A percentile compares a stretch with the other conserved stretches of the same genome.
These are phyloP conservation scores for Myxozyma monticola DNA, from an alignment of 805 yeast species.

Conservation along the genomic window DNA sequence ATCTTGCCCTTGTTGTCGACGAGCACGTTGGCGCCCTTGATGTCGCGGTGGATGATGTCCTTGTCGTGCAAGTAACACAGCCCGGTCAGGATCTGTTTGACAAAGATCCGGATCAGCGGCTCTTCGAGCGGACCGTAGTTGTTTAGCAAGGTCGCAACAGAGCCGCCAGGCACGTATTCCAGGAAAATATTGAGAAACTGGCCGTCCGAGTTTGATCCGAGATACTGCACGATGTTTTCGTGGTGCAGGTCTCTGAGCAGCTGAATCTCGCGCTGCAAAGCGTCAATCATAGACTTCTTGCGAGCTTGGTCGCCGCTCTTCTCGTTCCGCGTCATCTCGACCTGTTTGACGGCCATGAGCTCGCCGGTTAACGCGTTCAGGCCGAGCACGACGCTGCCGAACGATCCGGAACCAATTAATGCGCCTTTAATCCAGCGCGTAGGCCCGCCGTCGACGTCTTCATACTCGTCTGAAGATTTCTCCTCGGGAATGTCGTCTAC, in stretches of 20 bases:
- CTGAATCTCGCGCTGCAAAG: slow-evolving; percentile 73
- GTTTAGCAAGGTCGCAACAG: slow-evolving; percentile 65
- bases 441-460: slow-evolving; percentile 53
- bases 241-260: slow-evolving; percentile 78
- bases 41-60: slow-evolving; percentile 80
- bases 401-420: slow-evolving; percentile 89
- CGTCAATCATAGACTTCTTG: slow-evolving; percentile 66
- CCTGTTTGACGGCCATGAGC: slow-evolving; percentile 96
- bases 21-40: slow-evolving; percentile 83
- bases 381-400: slow-evolving; percentile 90
- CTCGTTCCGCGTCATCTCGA: slow-evolving; percentile 50
- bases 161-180: slow-evolving; percentile 74
- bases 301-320: slow-evolving; percentile 35
- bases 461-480: slow-evolving; percentile 25
- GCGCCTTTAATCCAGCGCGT: slow-evolving; percentile 91
- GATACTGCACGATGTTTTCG: slow-evolving; percentile 87
- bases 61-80: slow-evolving; percentile 70
- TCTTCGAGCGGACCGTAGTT: slow-evolving; percentile 82
- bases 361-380: slow-evolving; percentile 92
- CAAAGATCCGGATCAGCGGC: slow-evolving; percentile 67
- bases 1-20: slow-evolving; percentile 79
- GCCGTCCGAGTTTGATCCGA: slow-evolving; percentile 81
- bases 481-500: slow-evolving; percentile 29
- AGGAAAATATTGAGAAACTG: slow-evolving; percentile 73
- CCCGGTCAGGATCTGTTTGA: slow-evolving; percentile 74